Base-by-base conservation (phyloP, 2,329 filamentous ascomycete genomes). In the Fusarium sp. region DNA sequence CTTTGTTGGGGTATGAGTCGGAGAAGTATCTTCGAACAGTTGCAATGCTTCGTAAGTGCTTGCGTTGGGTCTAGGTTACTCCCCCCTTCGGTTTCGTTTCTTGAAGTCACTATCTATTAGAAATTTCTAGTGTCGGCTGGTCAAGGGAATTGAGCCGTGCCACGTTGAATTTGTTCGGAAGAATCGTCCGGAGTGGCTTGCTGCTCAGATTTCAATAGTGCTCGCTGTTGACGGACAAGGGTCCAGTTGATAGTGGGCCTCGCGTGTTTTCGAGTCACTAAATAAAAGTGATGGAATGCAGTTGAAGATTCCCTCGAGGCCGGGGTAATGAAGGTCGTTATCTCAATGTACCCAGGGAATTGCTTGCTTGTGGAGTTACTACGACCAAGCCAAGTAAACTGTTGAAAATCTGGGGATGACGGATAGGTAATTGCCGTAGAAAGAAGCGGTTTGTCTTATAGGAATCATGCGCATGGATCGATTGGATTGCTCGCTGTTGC, bases 101-200 rank as follows among this genome's bases (percentile, higher is more conserved):
- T 58, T 69, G 66, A 69, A 62, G 65, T 71, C 66, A 70, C 68
- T 61, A 51, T 61, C 40, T 29, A 55, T 29, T 58, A 36, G 23
- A 60, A 61, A 60, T 48, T 58, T 63, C 49, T 43, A 53, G 50
- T 58, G 45, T 66, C 50, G 52, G 66, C 63, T 63, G 58, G 54
- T 53, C 63, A 70, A 47, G 66, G 66, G 50, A 53, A 63, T 17
- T 67, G 51, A 60, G 58, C 58, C 58, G 58, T 67, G 63, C 66
- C 58, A 69, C 66, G 61, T 67, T 57, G 53, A 69, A 49, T 49
- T 35, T 52, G 49, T 36, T 67, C 58, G 47, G 55, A 53, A 47
- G 46, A 52, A 66, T 67, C 53, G 62, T 60, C 66, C 35, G 48
- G 42, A 53, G 66, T 70, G 66, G 66, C 66, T 67, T 70, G 56